Percentiles rank a stretch among this genome's conserved stretches.
Evolutionary conservation across 2,329 filamentous ascomycete genomes (phyloP).

Genomic region (Stachybotrys chartarum): DNA sequence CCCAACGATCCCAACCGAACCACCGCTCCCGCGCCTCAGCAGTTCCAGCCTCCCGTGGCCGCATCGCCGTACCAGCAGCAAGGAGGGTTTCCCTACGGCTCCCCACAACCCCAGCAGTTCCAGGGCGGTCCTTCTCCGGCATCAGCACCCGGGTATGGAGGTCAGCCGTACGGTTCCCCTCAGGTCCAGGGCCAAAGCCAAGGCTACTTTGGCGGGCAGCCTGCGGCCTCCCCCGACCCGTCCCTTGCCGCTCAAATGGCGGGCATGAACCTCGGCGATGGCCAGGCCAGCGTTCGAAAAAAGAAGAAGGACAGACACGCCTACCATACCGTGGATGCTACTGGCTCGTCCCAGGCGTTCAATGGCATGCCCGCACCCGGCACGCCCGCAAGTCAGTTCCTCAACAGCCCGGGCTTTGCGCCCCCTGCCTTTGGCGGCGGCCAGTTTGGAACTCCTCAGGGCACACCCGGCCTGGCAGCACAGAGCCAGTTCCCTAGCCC

Average conservation of each 20-base stretch:
- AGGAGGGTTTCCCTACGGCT: conserved; percentile 16
- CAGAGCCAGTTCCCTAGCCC: conserved; percentile 56
- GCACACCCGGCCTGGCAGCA: conserved; percentile 30
- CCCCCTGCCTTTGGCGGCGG: conserved; percentile 29
- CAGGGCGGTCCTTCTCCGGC: conserved; percentile 25
- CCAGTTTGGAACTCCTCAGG: conserved; percentile 38
- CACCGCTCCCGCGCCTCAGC: conserved; percentile 41
- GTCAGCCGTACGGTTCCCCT: conserved; percentile 13
- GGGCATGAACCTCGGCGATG: conserved; percentile 58
- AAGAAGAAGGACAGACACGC: conserved; percentile 96
- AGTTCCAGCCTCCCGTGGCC: conserved; percentile 49
- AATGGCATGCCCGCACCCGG: conserved; percentile 58
- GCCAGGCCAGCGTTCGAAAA: conserved; percentile 47
- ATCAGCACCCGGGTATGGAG: conserved; percentile 14
- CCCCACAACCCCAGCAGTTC: conserved; percentile 32
- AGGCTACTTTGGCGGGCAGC: conserved; percentile 13
- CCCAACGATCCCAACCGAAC: conserved; percentile 46
- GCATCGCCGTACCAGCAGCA: conserved; percentile 47
- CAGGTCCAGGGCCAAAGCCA: conserved; percentile 26
- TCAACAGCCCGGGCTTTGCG: conserved; percentile 22
- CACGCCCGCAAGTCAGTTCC: conserved; percentile 36
- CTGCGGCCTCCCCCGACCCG: conserved; percentile 33
- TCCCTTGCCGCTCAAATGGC: conserved; percentile 68
- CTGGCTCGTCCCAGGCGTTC: conserved; percentile 60
- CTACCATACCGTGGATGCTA: conserved; percentile 76